Conservation (phyloP, 2,329 filamentous ascomycete species). For the Fusarium sp. region DNA sequence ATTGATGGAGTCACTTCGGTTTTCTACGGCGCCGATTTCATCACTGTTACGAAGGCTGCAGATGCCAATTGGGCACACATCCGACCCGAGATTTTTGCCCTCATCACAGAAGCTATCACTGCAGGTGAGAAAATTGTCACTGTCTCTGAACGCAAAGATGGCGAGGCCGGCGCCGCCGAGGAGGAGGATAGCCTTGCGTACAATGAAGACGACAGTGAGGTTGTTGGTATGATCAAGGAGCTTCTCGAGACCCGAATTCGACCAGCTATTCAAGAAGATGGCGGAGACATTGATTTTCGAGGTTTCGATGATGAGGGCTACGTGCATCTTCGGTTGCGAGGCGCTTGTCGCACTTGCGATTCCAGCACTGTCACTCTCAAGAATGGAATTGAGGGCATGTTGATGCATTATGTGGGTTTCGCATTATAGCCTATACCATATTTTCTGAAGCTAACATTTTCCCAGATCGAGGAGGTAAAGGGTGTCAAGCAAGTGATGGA, state of each 20-base stretch:
- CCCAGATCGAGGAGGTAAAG: slow-evolving; percentile 92
- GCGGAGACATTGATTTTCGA: slow-evolving; percentile 95
- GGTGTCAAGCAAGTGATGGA: slow-evolving; percentile 92
- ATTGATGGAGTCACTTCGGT: slow-evolving; percentile 95
- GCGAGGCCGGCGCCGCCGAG: slow-evolving; percentile 54
- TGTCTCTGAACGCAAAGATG: slow-evolving; percentile 71
- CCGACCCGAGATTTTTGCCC: slow-evolving; percentile 92
- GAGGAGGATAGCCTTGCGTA: slow-evolving; percentile 81
- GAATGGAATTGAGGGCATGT: slow-evolving; percentile 98
- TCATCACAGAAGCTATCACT: slow-evolving; percentile 94
- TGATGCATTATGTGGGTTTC: slow-evolving; percentile 89
- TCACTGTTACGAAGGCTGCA: slow-evolving; percentile 91
- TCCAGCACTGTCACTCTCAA: slow-evolving; percentile 96
- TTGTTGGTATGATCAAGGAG: slow-evolving; percentile 99
- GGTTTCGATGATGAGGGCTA: slow-evolving; percentile 86
- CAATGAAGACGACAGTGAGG: slow-evolving; percentile 91
- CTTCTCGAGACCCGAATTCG: slow-evolving; percentile 93
- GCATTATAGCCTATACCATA: background rate
- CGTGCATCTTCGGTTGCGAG: slow-evolving; percentile 88
- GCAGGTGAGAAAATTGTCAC: slow-evolving; percentile 85
- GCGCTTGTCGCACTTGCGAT: slow-evolving; percentile 95
- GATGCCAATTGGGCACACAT: slow-evolving; percentile 95
- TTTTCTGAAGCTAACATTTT: slow-evolving; percentile 45
- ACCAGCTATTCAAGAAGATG: slow-evolving; percentile 96
- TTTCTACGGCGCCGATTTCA: slow-evolving; percentile 95